Evolutionary conservation across 108 stramenopile genomes (phyloP).

Genomic region (Cyclotella cryptica): DNA sequence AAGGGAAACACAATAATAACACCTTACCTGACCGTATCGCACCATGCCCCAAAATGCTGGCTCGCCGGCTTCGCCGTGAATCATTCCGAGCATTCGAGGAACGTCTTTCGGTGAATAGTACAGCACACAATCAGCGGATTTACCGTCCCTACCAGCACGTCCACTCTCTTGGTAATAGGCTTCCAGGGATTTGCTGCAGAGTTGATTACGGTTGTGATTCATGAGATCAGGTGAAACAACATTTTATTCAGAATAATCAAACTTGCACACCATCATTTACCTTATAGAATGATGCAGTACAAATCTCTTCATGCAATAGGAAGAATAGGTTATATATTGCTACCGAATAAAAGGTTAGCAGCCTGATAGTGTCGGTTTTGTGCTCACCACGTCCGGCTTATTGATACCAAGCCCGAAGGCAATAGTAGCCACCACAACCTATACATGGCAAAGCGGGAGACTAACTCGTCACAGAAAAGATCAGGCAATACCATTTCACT

Average conservation of each 20-base stretch:
- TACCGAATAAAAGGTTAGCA: not conserved
- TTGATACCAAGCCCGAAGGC: slow-evolving; percentile 98
- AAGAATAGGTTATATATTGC: not conserved
- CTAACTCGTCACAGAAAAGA: not conserved
- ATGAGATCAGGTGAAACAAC: too few relatives aligned
- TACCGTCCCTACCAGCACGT: slow-evolving; percentile 94
- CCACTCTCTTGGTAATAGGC: slow-evolving; percentile 97
- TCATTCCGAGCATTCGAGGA: slow-evolving; percentile 70
- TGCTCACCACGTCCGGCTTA: slow-evolving; percentile 77
- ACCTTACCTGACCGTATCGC: slow-evolving; percentile 65
- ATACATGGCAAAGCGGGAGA: not conserved
- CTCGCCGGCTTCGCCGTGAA: slow-evolving; percentile 67
- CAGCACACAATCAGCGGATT: slow-evolving; percentile 86
- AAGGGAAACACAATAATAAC: not conserved
- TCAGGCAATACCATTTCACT: not conserved
- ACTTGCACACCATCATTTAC: too few relatives aligned
- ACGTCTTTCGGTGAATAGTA: slow-evolving; percentile 85
- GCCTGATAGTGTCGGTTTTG: not conserved
- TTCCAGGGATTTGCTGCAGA: slow-evolving; percentile 77
- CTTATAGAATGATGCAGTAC: slow-evolving; percentile 85
- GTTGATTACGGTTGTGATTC: too few relatives aligned
- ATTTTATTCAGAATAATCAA: too few relatives aligned
- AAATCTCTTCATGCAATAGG: slow-evolving; percentile 56
- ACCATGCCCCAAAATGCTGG: slow-evolving; percentile 72
- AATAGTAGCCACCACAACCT: slow-evolving; percentile 89